A percentile compares a stretch with the other conserved stretches of the same genome.
Evolutionary conservation across 1,284 basidiomycete species (phyloP).

Genomic region (Trichosporon sp.): DNA sequence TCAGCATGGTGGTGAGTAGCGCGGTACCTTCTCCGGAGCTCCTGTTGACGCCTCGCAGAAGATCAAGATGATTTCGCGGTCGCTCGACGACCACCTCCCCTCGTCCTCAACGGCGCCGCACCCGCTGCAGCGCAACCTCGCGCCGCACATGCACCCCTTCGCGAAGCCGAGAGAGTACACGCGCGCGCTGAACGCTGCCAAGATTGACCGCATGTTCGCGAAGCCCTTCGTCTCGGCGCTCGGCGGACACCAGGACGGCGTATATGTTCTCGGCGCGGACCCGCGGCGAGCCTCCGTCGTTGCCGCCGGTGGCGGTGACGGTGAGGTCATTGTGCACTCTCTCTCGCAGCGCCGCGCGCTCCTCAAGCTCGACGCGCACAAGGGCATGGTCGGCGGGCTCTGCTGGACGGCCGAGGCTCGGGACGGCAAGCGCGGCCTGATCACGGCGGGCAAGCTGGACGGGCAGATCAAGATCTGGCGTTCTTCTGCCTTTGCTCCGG

Average conservation of each 20-base stretch:
- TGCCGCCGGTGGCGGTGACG: slow-evolving; percentile 94
- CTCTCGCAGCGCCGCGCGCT: slow-evolving; percentile 65
- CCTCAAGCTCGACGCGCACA: slow-evolving; percentile 74
- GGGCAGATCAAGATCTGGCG: slow-evolving; percentile 90
- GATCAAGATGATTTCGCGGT: slow-evolving; percentile 51
- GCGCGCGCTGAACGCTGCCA: slow-evolving; percentile 88
- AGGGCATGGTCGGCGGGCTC: slow-evolving; percentile 80
- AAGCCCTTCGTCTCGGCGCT: slow-evolving; percentile 89
- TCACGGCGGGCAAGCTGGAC: slow-evolving; percentile 85
- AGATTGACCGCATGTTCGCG: slow-evolving; percentile 94
- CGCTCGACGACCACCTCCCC: slow-evolving; percentile 50
- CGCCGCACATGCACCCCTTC: slow-evolving; percentile 92
- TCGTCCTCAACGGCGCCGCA: slow-evolving; percentile 49
- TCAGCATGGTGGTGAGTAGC: neutral
- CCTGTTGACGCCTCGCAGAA: slow-evolving; percentile 33
- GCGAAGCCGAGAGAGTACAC: slow-evolving; percentile 87
- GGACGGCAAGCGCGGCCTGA: slow-evolving; percentile 61
- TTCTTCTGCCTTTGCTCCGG: slow-evolving; percentile 45
- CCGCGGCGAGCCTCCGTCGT: slow-evolving; percentile 71
- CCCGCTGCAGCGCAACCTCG: slow-evolving; percentile 84
- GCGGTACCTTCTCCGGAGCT: neutral
- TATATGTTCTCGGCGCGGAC: slow-evolving; percentile 78
- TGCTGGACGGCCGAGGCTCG: slow-evolving; percentile 46
- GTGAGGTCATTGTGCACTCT: slow-evolving; percentile 88
- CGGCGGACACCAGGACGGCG: slow-evolving; percentile 93